phyloP scores from a whole-genome alignment of 208 protist species.

The Tritrichomonas musculus region DNA sequence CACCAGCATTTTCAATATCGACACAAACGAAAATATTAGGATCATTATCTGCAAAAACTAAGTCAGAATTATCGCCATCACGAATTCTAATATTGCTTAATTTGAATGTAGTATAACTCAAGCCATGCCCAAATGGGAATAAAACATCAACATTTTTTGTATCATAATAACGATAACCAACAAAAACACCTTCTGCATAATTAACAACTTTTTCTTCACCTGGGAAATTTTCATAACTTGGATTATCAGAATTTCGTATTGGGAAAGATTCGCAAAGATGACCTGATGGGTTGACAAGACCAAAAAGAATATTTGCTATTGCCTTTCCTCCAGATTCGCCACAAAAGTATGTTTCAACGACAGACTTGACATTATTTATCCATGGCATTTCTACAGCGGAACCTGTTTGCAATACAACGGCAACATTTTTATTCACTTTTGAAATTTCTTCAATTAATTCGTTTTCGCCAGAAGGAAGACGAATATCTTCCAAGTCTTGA shows the following conservation, averaged over 20 bases:
- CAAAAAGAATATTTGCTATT: constrained; percentile 43
- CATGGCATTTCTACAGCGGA: neutral
- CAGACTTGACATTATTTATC: neutral
- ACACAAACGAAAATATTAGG: neutral
- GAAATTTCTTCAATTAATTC: neutral
- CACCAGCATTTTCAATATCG: constrained; percentile 1
- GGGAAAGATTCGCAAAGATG: constrained; percentile 41
- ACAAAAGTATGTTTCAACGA: constrained; percentile 34
- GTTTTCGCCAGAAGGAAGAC: neutral
- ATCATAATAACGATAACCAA: constrained; percentile 46
- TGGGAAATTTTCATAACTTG: constrained; percentile 29
- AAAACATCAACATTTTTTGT: neutral
- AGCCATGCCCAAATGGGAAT: constrained; percentile 48
- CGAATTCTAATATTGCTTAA: constrained; percentile 7
- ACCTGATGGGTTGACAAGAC: constrained; percentile 37
- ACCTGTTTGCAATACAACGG: neutral
- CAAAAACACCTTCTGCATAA: neutral
- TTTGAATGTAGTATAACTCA: constrained; percentile 41
- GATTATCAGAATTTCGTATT: neutral
- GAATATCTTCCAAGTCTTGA: neutral
- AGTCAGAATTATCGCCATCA: no score
- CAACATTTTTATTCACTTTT: neutral
- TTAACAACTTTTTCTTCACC: neutral
- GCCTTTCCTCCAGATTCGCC: constrained; percentile 38
- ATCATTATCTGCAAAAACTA: no score